Evolutionary conservation across 805 yeast genomes (phyloP).

Genomic region (Saccharomycopsis microspora): DNA sequence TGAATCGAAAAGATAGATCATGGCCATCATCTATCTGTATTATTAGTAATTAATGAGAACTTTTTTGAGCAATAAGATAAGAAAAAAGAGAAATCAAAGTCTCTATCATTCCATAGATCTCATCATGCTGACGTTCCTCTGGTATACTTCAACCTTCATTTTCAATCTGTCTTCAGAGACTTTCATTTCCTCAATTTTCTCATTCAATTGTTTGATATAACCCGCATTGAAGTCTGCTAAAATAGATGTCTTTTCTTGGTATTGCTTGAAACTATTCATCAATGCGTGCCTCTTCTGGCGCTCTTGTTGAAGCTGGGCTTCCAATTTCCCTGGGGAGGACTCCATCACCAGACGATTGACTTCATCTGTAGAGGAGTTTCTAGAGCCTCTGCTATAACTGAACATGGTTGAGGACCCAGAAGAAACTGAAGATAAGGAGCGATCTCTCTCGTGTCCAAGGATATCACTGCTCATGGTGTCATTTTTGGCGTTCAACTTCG

Average conservation of each 20-base stretch:
- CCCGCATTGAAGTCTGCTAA: slow-evolving; percentile 10
- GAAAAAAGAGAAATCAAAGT: not conserved
- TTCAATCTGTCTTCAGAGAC: slow-evolving; percentile 8
- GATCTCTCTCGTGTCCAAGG: slow-evolving; percentile 7
- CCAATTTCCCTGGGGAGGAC: not conserved
- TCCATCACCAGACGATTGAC: slow-evolving; percentile 2
- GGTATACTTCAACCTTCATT: slow-evolving; percentile 10
- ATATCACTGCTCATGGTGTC: not conserved
- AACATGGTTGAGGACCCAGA: slow-evolving; percentile 11
- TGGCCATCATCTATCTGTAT: not conserved
- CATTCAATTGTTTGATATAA: slow-evolving; percentile 8
- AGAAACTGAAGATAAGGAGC: slow-evolving; percentile 8
- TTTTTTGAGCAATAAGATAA: not conserved
- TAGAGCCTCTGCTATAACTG: slow-evolving; percentile 3
- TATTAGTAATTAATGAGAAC: too few species aligned
- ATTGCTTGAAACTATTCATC: slow-evolving; percentile 7
- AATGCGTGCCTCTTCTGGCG: slow-evolving; percentile 4
- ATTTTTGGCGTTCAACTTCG: not conserved
- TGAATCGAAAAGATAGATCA: not conserved
- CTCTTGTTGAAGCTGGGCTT: slow-evolving; percentile 1
- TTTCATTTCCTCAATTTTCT: slow-evolving; percentile 7
- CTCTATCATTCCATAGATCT: not conserved
- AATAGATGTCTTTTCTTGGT: slow-evolving; percentile 8
- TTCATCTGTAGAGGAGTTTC: slow-evolving; percentile 13
- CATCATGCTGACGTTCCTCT: slow-evolving; percentile 11